A percentile compares a stretch with the other conserved stretches of the same genome.
phyloP scores from a whole-genome alignment of 768 basidiomycete species.

The Pulveroboletus ravenelii region DNA sequence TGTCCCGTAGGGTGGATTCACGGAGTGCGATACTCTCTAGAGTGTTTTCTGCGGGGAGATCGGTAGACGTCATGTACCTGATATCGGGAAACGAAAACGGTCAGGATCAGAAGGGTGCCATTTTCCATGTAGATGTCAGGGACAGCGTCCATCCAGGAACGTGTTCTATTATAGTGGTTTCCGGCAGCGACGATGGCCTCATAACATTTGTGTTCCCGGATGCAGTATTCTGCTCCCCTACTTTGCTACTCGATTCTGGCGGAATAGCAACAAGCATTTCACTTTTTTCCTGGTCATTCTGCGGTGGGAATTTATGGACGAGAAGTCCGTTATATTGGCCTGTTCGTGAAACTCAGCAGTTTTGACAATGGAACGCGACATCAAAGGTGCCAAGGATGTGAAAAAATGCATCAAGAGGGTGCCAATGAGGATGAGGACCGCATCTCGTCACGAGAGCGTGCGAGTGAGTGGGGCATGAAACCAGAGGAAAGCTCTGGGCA shows the following conservation, averaged over 20 bases:
- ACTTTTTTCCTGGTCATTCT: constrained; percentile 4
- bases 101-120: constrained; percentile 71
- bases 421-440: constrained; percentile 53
- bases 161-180: constrained; percentile 56
- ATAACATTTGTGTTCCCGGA: neutral
- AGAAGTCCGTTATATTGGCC: neutral
- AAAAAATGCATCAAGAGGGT: constrained; percentile 53
- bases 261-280: neutral
- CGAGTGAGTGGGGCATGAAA: constrained; percentile 37
- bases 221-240: neutral
- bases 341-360: constrained; percentile 18
- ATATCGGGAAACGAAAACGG: constrained; percentile 44
- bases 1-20: constrained; percentile 59
- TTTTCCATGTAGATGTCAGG: constrained; percentile 80
- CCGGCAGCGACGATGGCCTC: constrained; percentile 33
- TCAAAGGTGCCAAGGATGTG: constrained; percentile 35
- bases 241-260: neutral
- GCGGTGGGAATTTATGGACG: neutral
- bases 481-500: neutral
- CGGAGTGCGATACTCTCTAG: constrained; percentile 62
- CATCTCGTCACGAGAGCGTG: constrained; percentile 50
- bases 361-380: constrained; percentile 30
- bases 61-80: constrained; percentile 63
- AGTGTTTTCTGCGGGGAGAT: constrained; percentile 50
- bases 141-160: constrained; percentile 86